A percentile compares a stretch with the other conserved stretches of the same genome.
Evolutionary conservation across 257 asterid species (phyloP).

Genomic region (Nicotiana tomentosiformis): DNA sequence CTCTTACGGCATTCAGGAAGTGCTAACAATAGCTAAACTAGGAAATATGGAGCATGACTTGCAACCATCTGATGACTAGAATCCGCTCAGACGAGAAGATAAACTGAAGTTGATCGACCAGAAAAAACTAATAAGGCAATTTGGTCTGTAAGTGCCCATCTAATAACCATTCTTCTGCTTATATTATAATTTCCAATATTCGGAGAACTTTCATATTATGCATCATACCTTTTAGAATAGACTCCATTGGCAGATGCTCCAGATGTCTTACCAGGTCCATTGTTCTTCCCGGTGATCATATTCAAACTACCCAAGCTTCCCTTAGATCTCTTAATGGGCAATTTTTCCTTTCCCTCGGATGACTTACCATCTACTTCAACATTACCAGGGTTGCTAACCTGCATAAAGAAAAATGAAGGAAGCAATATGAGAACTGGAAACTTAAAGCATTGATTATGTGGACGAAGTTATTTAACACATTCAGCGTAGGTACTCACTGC

Average conservation of each 20-base stretch:
- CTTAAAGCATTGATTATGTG: not conserved
- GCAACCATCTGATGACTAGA: not conserved
- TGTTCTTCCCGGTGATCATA: slow-evolving; percentile 71
- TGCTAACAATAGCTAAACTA: not conserved
- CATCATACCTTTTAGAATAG: slow-evolving; percentile 61
- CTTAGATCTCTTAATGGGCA: slow-evolving; percentile 90
- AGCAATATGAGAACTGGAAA: not conserved
- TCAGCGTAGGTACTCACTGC: slow-evolving; percentile 45
- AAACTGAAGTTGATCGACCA: not conserved
- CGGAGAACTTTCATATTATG: not conserved
- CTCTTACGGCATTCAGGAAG: not conserved
- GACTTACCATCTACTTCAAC: slow-evolving; percentile 70
- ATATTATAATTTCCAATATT: not conserved
- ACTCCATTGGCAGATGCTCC: slow-evolving; percentile 70
- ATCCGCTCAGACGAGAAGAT: not conserved
- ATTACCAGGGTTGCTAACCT: slow-evolving; percentile 56
- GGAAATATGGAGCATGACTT: not conserved
- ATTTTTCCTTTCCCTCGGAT: slow-evolving; percentile 73
- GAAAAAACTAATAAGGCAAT: not conserved
- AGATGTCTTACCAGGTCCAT: slow-evolving; percentile 54
- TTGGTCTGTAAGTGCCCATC: not conserved
- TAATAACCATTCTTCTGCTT: not conserved
- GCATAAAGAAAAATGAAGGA: not conserved
- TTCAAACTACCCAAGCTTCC: slow-evolving; percentile 86
- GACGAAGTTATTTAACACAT: not conserved